These are phyloP conservation scores for Saposhnikovia divaricata DNA, from an alignment of 129 eudicot genomes.

Conservation along the genomic window DNA sequence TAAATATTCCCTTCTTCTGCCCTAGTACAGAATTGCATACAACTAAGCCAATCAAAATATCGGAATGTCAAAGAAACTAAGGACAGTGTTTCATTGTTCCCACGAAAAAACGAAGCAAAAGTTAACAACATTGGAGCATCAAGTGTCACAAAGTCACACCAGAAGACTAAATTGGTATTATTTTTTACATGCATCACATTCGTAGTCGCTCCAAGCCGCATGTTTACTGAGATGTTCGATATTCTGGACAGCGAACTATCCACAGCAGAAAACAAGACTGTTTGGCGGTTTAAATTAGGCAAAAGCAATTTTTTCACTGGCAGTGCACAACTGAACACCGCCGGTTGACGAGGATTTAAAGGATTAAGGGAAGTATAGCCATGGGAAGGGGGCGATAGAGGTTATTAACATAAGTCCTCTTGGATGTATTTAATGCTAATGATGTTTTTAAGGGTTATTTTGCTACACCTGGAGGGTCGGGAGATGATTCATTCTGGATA, in stretches of 20 bases:
- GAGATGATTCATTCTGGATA: constrained; percentile 13
- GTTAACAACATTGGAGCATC: not conserved
- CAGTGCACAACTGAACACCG: not conserved
- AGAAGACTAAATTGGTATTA: not conserved
- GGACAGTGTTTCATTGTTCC: not conserved
- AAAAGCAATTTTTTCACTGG: not conserved
- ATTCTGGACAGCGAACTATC: not conserved
- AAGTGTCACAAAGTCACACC: not conserved
- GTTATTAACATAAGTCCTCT: too few species aligned
- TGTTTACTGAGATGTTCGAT: not conserved
- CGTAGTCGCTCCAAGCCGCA: not conserved
- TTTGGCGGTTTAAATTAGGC: not conserved
- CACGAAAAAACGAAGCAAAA: not conserved
- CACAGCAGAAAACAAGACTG: not conserved
- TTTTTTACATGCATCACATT: not conserved
- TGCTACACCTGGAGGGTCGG: not conserved
- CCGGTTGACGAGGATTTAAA: not conserved
- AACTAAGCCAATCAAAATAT: too few species aligned
- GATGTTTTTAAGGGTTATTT: not conserved
- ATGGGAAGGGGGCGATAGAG: too few species aligned
- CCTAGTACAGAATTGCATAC: too few species aligned
- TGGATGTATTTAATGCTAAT: too few species aligned
- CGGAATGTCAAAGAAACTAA: not conserved
- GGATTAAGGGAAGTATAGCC: too few species aligned
- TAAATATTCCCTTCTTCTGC: too few species aligned